Percentiles rank a stretch among this genome's conserved stretches.
phyloP scores from a whole-genome alignment of 805 yeast genomes.

The Cyberlindnera suaveolens region DNA sequence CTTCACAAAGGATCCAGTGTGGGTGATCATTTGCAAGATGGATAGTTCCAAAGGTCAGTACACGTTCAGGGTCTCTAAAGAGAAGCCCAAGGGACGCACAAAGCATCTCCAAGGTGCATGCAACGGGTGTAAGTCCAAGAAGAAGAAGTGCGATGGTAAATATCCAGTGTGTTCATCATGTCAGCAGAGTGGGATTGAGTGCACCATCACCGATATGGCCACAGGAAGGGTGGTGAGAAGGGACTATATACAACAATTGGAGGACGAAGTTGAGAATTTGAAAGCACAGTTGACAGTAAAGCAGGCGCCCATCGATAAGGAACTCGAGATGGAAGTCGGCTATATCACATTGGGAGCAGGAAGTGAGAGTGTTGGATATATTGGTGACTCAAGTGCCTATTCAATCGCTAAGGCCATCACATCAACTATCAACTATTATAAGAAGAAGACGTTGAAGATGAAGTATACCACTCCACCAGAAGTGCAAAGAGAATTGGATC shows the following conservation, averaged over 20 bases:
- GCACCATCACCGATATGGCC: constrained; percentile 42
- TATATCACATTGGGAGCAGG: constrained; percentile 26
- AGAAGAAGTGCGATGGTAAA: constrained; percentile 45
- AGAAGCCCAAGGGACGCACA: background rate
- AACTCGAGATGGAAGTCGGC: constrained; percentile 26
- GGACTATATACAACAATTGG: constrained; percentile 38
- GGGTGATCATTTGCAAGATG: no score
- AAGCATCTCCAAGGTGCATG: constrained; percentile 42
- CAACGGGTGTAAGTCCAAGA: constrained; percentile 41
- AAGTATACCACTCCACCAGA: constrained; percentile 5
- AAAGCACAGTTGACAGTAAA: background rate
- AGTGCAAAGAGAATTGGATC: constrained; percentile 2
- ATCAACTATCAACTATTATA: constrained; percentile 19
- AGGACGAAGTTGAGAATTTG: constrained; percentile 23
- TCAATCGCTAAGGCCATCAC: constrained; percentile 27
- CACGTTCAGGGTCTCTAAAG: constrained; percentile 8
- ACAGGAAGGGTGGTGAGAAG: constrained; percentile 43
- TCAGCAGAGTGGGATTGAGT: constrained; percentile 32
- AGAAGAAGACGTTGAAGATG: background rate
- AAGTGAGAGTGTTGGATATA: constrained; percentile 22
- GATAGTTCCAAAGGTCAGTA: constrained; percentile 1
- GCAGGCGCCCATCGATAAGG: constrained; percentile 4
- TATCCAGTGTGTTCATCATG: constrained; percentile 44
- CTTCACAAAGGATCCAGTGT: background rate
- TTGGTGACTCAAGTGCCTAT: constrained; percentile 28